Evolutionary conservation across 202 grass and related monocot genomes (phyloP), one percentile per base, ranked within the genome.

Genomic region (Eragrostis tef): DNA sequence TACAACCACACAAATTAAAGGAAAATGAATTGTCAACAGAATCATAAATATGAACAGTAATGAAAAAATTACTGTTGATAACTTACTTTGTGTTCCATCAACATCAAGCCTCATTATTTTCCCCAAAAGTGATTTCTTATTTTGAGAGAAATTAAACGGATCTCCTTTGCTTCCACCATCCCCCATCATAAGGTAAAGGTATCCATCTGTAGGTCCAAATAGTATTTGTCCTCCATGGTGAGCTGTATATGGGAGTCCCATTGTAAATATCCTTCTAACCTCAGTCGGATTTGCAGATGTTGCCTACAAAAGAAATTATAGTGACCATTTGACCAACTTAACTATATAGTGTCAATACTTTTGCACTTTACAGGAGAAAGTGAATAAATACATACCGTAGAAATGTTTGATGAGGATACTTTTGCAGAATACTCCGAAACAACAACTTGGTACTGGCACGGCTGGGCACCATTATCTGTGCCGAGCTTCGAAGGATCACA

Each of bases 111-210:
- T 93, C 92, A 94, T 89, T 58, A 97, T 92, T 92, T 97, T 97
- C 64, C 94, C 94, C 69, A 97, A 81, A 78, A 97, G 86, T 26
- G 94, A 88, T 76, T 88, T 97, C 82, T 97, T 93, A 79, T 97
- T 97, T 72, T 97, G 94, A 14, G 94, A 86, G 79, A 97, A 97
- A 88, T 97, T 97, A 78, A 91, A 94, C 7, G 94, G 92, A 46
- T 97, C 92, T 3, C 94, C 92, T 88, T 88, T 88, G 27, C 79
- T 89, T 64, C 94, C 94, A 6, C 94, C 94, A 84, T 97, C 94
- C 41, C 94, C 94, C 94, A 94, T 94, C 94, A 97, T 97, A 75
- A 88, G 86, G 80, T 94, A 97, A 41, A 94, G 80, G 81, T 93
- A 97, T 67, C 92, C 92, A 94, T 97, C 94, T 60, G 84, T 46